Evolutionary conservation across 2,329 filamentous ascomycete species (phyloP).

Genomic region (Diaporthe velutina): DNA sequence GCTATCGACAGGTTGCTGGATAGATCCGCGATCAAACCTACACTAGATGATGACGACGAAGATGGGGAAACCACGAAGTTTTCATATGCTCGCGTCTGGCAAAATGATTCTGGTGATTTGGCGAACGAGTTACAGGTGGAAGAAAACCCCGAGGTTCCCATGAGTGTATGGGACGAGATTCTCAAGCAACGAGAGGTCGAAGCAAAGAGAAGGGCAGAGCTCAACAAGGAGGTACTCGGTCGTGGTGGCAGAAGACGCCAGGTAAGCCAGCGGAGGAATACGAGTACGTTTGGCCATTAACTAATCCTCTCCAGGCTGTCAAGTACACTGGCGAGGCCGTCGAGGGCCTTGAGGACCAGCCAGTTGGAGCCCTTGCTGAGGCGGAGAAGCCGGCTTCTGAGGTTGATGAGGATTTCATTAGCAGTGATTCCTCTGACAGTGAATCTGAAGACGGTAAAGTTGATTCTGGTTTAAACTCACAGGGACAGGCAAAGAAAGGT

Average conservation of each 20-base stretch:
- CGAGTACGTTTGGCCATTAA: not conserved
- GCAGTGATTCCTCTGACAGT: constrained; percentile 32
- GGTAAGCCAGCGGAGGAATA: constrained; percentile 51
- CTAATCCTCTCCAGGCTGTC: constrained; percentile 35
- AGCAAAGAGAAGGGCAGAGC: constrained; percentile 78
- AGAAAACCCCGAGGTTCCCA: constrained; percentile 69
- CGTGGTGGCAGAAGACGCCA: constrained; percentile 82
- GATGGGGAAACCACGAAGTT: constrained; percentile 74
- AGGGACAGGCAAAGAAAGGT: constrained; percentile 39
- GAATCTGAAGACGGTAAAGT: constrained; percentile 34
- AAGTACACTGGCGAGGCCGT: constrained; percentile 35
- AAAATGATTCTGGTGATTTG: constrained; percentile 79
- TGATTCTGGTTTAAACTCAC: constrained; percentile 27
- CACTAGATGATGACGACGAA: constrained; percentile 71
- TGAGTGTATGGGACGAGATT: constrained; percentile 90
- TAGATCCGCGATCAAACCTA: constrained; percentile 83
- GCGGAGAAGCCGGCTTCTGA: constrained; percentile 32
- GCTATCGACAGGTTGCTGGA: constrained; percentile 94
- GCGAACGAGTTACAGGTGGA: constrained; percentile 71
- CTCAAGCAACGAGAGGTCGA: constrained; percentile 84
- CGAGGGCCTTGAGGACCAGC: constrained; percentile 34
- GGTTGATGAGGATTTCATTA: constrained; percentile 40
- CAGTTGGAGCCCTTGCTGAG: constrained; percentile 4
- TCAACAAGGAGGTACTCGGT: constrained; percentile 81
- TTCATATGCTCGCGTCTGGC: constrained; percentile 92